A percentile compares a stretch with the other conserved stretches of the same genome.
phyloP scores from a whole-genome alignment of 1,284 basidiomycete genomes.

The Melampsora americana region DNA sequence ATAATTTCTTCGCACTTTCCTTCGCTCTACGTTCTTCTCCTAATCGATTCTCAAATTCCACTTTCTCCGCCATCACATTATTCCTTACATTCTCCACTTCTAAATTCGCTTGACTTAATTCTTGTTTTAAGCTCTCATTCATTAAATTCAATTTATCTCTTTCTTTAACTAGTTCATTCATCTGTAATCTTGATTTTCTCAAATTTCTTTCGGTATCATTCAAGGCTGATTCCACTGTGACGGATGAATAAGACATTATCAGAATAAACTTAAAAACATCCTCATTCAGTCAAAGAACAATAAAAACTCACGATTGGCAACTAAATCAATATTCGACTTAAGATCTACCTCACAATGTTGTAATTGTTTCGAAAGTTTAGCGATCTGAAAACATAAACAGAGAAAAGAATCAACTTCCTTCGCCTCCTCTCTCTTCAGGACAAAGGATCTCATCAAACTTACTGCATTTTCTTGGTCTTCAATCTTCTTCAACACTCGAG shows the following conservation, averaged over 20 bases:
- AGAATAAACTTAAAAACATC: conserved; percentile 51
- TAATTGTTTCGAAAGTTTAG: conserved; percentile 84
- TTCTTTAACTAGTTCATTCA: conserved; percentile 77
- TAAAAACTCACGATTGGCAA: conserved; percentile 54
- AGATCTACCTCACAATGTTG: conserved; percentile 84
- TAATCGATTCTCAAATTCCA: conserved; percentile 70
- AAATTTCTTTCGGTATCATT: conserved; percentile 85
- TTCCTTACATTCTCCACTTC: conserved; percentile 72
- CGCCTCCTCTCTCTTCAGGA: neutral
- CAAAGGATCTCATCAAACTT: neutral
- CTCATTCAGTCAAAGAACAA: too few relatives aligned
- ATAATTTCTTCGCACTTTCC: conserved; percentile 73
- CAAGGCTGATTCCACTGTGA: conserved; percentile 72
- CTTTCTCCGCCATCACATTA: conserved; percentile 77
- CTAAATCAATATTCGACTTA: conserved; percentile 85
- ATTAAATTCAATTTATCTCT: conserved; percentile 69
- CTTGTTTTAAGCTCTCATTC: conserved; percentile 63
- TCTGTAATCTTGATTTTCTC: conserved; percentile 82
- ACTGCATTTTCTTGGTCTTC: conserved; percentile 74
- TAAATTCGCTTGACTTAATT: conserved; percentile 66
- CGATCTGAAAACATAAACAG: conserved; percentile 60
- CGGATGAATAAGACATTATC: conserved; percentile 47
- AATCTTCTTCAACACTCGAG: conserved; percentile 63
- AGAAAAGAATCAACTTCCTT: neutral
- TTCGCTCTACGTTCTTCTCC: conserved; percentile 77